These are phyloP conservation scores for Stropharia rugosoannulata DNA, from an alignment of 768 basidiomycete genomes.

Conservation along the genomic window DNA sequence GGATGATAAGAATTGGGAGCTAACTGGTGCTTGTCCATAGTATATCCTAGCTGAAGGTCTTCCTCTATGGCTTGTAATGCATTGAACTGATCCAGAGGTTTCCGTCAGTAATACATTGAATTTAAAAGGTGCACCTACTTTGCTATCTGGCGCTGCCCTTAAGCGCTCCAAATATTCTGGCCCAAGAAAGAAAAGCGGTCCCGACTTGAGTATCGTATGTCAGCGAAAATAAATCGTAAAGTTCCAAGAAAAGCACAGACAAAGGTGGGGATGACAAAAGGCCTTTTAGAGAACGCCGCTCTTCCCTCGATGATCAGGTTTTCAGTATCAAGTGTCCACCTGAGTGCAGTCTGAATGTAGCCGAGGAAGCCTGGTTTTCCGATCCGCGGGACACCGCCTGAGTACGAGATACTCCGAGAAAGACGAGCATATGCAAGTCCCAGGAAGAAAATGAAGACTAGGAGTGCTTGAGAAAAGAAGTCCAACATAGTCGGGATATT, in stretches of 20 bases:
- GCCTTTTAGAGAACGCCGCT: constrained; percentile 24
- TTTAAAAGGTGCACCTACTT: constrained; percentile 20
- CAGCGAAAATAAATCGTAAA: background rate
- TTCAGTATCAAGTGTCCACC: constrained; percentile 30
- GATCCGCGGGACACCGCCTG: constrained; percentile 30
- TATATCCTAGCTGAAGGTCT: constrained; percentile 34
- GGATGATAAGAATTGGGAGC: constrained; percentile 32
- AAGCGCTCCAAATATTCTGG: constrained; percentile 30
- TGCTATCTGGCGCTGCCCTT: constrained; percentile 30
- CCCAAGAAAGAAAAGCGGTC: constrained; percentile 32
- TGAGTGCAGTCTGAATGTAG: constrained; percentile 33
- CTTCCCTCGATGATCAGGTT: constrained; percentile 29
- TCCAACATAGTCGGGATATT: constrained; percentile 8
- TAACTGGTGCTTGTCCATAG: constrained; percentile 35
- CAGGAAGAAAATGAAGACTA: constrained; percentile 17
- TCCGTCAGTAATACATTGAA: background rate
- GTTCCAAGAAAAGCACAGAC: constrained; percentile 12
- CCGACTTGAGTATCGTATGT: constrained; percentile 19
- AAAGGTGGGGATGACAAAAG: constrained; percentile 36
- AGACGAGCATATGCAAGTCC: constrained; percentile 24
- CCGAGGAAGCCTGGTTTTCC: constrained; percentile 32
- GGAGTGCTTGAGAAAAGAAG: constrained; percentile 18
- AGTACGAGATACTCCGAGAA: constrained; percentile 24
- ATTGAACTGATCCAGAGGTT: constrained; percentile 28
- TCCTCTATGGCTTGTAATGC: constrained; percentile 33